Conservation (phyloP, 306 rosid species). For the Cucurbita ficifolia region DNA sequence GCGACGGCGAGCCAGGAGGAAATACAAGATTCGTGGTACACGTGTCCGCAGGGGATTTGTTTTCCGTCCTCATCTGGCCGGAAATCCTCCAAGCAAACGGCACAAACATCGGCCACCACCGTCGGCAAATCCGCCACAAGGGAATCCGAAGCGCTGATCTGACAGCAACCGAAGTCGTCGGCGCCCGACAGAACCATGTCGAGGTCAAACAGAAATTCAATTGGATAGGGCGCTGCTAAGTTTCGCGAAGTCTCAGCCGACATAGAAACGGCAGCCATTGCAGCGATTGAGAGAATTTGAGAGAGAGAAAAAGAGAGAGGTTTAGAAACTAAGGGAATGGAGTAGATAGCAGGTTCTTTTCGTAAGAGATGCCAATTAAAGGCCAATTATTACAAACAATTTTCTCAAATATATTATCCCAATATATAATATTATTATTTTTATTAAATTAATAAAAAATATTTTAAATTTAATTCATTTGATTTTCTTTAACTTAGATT, state of each 20-base stretch:
- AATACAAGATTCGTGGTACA: constrained; percentile 49
- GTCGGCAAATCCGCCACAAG: constrained; percentile 13
- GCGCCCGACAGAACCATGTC: neutral
- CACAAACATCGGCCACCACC: constrained; percentile 20
- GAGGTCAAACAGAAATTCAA: constrained; percentile 1
- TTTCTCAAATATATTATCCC: neutral
- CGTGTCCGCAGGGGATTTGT: constrained; percentile 53
- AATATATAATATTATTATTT: neutral
- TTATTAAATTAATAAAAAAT: too few relatives aligned
- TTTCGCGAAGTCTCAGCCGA: neutral
- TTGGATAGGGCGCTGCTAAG: neutral
- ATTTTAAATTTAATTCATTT: too few relatives aligned
- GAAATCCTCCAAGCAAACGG: constrained; percentile 41
- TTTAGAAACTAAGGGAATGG: neutral
- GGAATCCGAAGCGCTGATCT: neutral
- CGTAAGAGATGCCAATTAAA: neutral
- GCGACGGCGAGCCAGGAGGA: constrained; percentile 40
- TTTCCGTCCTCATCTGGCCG: constrained; percentile 18
- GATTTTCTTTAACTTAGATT: too few relatives aligned
- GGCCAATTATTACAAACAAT: neutral
- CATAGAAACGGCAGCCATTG: neutral
- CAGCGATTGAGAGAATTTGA: neutral
- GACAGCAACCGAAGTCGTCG: neutral
- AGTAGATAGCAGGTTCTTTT: neutral
- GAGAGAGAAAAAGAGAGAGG: neutral